Evolutionary conservation across 257 asterid species (phyloP).

Genomic region (Nicotiana otophora): DNA sequence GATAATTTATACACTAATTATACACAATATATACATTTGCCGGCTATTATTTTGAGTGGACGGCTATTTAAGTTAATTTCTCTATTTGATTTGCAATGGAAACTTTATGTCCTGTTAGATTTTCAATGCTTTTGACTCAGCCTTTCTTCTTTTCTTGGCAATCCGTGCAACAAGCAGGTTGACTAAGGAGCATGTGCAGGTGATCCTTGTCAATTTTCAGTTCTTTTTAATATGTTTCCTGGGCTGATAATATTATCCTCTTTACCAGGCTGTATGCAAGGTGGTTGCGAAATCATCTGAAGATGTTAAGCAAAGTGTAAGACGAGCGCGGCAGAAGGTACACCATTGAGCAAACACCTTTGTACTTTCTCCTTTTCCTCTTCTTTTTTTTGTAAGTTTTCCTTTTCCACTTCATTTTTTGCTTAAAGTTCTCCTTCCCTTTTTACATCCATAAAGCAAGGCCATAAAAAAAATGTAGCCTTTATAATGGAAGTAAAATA

Average conservation of each 20-base stretch:
- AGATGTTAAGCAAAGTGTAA: conserved; percentile 84
- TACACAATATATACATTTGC: too few species aligned
- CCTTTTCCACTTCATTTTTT: not conserved
- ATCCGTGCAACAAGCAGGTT: conserved; percentile 42
- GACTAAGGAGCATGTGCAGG: conserved; percentile 95
- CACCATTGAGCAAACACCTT: not conserved
- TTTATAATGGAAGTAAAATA: not conserved
- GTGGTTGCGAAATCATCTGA: conserved; percentile 88
- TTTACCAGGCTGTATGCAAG: conserved; percentile 76
- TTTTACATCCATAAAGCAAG: not conserved
- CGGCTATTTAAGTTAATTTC: too few species aligned
- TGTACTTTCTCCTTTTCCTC: not conserved
- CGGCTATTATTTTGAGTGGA: too few species aligned
- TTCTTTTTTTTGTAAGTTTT: not conserved
- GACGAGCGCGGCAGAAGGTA: conserved; percentile 98
- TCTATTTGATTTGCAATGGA: not conserved
- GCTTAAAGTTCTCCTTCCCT: too few species aligned
- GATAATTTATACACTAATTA: too few species aligned
- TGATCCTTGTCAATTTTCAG: conserved; percentile 28
- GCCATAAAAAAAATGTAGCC: not conserved
- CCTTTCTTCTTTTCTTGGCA: conserved; percentile 20
- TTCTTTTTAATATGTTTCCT: conserved; percentile 5
- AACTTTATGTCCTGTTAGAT: not conserved
- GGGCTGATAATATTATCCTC: conserved; percentile 4
- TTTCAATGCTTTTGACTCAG: not conserved